phyloP scores from a whole-genome alignment of 2,329 filamentous ascomycete genomes.

The Coniella lustricola region DNA sequence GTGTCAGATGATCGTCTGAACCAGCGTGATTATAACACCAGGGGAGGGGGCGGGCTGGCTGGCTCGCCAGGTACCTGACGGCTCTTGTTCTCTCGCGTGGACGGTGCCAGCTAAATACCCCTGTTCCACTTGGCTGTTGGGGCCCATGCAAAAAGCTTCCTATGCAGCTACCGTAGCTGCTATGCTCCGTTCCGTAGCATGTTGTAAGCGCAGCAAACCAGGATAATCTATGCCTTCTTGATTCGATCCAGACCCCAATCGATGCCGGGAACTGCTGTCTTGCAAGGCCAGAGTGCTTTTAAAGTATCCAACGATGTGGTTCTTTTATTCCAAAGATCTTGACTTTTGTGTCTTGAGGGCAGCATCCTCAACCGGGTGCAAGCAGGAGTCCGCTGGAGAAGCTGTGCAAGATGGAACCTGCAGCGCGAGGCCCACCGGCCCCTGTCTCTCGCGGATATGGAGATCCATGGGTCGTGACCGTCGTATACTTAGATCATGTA shows the following conservation, averaged over 20 bases:
- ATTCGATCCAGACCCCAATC: constrained; percentile 30
- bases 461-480: too few relatives aligned
- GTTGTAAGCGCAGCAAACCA: constrained; percentile 24
- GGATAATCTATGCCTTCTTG: constrained; percentile 30
- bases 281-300: constrained; percentile 3
- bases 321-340: too few relatives aligned
- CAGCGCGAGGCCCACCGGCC: too few relatives aligned
- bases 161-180: constrained; percentile 5
- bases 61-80: constrained; percentile 18
- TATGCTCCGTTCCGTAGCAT: constrained; percentile 2
- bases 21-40: constrained; percentile 31
- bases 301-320: neutral
- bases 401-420: too few relatives aligned
- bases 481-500: too few relatives aligned
- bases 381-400: too few relatives aligned
- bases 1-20: constrained; percentile 35
- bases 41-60: constrained; percentile 23
- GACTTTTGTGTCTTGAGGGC: too few relatives aligned
- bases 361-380: too few relatives aligned
- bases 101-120: neutral
- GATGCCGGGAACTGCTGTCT: constrained; percentile 32
- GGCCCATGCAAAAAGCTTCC: constrained; percentile 7
- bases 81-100: neutral
- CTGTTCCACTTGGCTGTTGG: neutral
- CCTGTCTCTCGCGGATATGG: too few relatives aligned